Conservation (phyloP, 495 filamentous ascomycete species). For the Rostrohypoxylon terebratum region DNA sequence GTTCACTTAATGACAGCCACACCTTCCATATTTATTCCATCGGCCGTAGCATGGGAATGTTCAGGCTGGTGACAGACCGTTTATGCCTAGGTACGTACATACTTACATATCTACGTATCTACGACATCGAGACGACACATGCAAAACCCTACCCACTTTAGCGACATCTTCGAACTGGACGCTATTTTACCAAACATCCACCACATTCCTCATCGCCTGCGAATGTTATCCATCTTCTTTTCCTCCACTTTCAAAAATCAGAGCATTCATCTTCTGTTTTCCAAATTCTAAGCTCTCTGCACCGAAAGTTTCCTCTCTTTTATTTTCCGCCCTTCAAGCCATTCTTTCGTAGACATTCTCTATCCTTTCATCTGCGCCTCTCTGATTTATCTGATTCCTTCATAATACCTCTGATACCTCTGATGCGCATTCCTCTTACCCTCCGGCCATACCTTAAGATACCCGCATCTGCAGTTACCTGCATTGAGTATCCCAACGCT, state of each 20-base stretch:
- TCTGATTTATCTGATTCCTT: not conserved
- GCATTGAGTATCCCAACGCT: not conserved
- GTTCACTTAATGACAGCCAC: too few species aligned
- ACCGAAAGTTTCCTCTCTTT: not conserved
- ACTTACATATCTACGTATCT: not conserved
- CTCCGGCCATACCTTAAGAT: not conserved
- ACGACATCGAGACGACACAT: not conserved
- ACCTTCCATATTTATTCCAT: too few species aligned
- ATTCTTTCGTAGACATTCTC: not conserved
- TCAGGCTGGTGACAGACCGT: too few species aligned
- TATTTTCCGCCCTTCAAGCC: not conserved
- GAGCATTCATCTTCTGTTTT: not conserved
- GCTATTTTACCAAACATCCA: not conserved
- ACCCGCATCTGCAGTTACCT: not conserved
- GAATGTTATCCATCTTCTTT: not conserved
- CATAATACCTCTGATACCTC: too few species aligned
- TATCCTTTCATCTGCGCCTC: not conserved
- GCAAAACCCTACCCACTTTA: not conserved
- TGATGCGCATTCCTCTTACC: not conserved
- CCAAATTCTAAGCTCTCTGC: not conserved
- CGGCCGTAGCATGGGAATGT: too few species aligned
- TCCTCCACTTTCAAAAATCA: not conserved
- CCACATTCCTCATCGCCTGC: not conserved
- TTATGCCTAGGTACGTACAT: not conserved
- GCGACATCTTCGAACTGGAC: not conserved